These are phyloP conservation scores for Nasturtium officinale DNA, from an alignment of 345 rosid genomes.

Conservation along the genomic window DNA sequence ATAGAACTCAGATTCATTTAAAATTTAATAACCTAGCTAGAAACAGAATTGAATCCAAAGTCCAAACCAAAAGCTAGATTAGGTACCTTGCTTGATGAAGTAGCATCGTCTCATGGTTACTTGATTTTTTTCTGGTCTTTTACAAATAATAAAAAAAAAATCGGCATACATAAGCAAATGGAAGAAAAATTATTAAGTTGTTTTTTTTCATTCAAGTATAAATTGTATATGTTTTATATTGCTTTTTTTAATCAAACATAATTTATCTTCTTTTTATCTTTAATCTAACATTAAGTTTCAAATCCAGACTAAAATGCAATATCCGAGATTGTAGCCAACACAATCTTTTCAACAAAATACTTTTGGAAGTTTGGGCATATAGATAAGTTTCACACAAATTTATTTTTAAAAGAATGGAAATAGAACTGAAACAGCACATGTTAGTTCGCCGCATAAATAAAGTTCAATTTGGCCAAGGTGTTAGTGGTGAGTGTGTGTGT, in stretches of 20 bases:
- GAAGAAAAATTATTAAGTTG: neutral
- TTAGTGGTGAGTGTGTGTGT: neutral
- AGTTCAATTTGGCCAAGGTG: neutral
- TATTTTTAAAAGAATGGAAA: too few relatives aligned
- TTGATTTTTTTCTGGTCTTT: neutral
- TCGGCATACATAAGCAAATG: neutral
- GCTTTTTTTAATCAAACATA: too few relatives aligned
- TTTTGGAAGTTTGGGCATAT: neutral
- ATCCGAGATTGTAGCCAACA: neutral
- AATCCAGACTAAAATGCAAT: neutral
- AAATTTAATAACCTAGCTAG: neutral
- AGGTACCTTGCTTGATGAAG: neutral
- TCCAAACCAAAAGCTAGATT: slow-evolving; percentile 18
- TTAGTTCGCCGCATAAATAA: neutral
- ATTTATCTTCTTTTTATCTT: neutral
- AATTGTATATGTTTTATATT: too few relatives aligned
- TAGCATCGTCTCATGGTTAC: neutral
- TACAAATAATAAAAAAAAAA: neutral
- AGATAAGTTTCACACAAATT: neutral
- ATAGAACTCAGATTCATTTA: neutral
- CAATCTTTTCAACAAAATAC: neutral
- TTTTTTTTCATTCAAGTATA: neutral
- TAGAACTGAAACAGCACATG: neutral
- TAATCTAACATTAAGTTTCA: neutral
- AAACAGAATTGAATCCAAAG: neutral